These are phyloP conservation scores for Trichoderma asperelloides DNA, from an alignment of 495 filamentous ascomycete species.

Conservation along the genomic window DNA sequence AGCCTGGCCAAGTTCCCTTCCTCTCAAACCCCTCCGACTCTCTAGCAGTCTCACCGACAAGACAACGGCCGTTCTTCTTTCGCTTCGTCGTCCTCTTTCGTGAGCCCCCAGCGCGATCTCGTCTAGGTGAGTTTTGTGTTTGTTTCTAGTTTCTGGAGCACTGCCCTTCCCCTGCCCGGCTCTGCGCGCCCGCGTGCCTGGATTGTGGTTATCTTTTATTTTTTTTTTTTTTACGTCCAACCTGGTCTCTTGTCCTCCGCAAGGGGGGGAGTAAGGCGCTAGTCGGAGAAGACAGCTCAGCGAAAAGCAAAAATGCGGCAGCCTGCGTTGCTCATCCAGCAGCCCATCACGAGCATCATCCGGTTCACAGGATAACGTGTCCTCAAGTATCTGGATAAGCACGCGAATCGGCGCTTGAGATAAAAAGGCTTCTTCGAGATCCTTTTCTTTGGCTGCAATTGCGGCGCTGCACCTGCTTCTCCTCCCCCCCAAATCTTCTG, in stretches of 20 bases:
- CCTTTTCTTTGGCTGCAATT: neutral
- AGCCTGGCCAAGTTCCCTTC: constrained; percentile 4
- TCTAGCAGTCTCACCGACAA: constrained; percentile 9
- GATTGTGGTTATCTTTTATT: neutral
- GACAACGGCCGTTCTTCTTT: neutral
- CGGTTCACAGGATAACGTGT: neutral
- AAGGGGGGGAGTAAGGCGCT: neutral
- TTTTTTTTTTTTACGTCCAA: neutral
- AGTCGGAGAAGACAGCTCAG: constrained; percentile 6
- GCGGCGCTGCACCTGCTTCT: neutral
- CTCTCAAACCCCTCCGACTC: constrained; percentile 1
- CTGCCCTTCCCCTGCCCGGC: neutral
- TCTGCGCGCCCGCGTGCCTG: neutral
- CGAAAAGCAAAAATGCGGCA: constrained; percentile 8
- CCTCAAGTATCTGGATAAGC: neutral
- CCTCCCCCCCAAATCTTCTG: neutral
- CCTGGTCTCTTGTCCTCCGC: neutral
- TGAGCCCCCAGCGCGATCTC: neutral
- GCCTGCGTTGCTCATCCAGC: neutral
- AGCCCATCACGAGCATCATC: neutral
- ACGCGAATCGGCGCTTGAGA: neutral
- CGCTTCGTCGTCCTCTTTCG: constrained; percentile 6
- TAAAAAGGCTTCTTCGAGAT: neutral
- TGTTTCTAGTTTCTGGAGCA: neutral
- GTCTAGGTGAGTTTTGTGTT: constrained; percentile 7